Evolutionary conservation across 2,329 filamentous ascomycete genomes (phyloP), one percentile per base, ranked within the genome.

Genomic region (Boeremia lycopersici): DNA sequence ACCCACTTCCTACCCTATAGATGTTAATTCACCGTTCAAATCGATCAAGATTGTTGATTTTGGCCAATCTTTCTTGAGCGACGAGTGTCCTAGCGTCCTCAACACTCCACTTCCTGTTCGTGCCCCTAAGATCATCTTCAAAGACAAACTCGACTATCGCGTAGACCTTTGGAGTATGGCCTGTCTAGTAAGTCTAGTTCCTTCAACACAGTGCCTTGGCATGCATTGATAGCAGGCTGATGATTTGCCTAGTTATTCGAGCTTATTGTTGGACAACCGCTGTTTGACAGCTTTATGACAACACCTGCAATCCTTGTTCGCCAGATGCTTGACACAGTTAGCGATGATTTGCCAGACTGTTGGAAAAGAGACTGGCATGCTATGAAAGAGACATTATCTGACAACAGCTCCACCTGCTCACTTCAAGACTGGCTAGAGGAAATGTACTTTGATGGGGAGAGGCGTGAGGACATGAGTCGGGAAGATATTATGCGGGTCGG

Each of bases 101-200:
- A 61, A 74, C 38, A 77, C 70, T 26, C 76, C 73, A 10, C 53
- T 77, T 36, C 2, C 50, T 48, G 35, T 77, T 46, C 68, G 71
- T 10, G 69, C 76, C 38, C 76, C 76, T 0, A 76, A 78, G 60
- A 57, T 74, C 44, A 67, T 79, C 23, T 76, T 78, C 48, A 36
- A 62, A 40, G 73, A 77, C 25, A 48, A 43, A 10, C 49, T 74
- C 40, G 70, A 77, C 61, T 58, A 73, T 63, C 68, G 63, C 42
- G 67, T 77, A 5, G 73, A 78, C 44, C 52, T 77, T 12, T 78
- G 74, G 75, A 73, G 73, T 55, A 63, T 72, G 61, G 75, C 69
- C 2, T 77, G 70, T 39, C 10, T 4, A 17, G 7, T n/a, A n/a
- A 5, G 31, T n/a, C n/a, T n/a, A 28, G 33, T 7, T 30, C 3